A percentile compares a stretch with the other conserved stretches of the same genome.
Conservation (phyloP, 495 filamentous ascomycete species). For the Emericellopsis terricola region DNA sequence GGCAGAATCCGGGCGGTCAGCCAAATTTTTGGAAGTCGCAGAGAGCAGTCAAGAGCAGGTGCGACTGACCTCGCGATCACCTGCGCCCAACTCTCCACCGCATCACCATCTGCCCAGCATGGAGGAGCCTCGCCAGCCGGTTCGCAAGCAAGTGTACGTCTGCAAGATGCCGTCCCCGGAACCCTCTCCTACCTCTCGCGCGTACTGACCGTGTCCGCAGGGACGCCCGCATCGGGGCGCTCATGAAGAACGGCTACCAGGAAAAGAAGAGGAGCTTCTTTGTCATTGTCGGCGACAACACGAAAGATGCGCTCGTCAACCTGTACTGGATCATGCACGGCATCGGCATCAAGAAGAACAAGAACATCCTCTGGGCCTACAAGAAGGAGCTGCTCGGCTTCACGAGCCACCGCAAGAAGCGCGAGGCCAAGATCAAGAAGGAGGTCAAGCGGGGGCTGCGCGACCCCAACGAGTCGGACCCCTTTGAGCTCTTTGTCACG, state of each 20-base stretch:
- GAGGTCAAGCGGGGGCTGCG: constrained; percentile 91
- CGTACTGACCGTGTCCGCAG: constrained; percentile 18
- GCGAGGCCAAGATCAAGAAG: constrained; percentile 88
- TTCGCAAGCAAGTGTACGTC: constrained; percentile 41
- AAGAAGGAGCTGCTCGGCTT: constrained; percentile 95
- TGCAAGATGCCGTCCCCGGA: no score
- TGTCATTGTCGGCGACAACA: constrained; percentile 84
- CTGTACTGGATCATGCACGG: constrained; percentile 86
- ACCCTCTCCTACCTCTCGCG: no score
- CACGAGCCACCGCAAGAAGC: constrained; percentile 90
- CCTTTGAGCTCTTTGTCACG: constrained; percentile 95
- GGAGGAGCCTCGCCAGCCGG: constrained; percentile 18
- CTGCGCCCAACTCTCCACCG: not conserved
- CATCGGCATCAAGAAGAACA: constrained; percentile 85
- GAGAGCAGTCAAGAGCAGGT: constrained; percentile 2
- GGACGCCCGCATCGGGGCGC: constrained; percentile 87
- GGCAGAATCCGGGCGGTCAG: constrained; percentile 11
- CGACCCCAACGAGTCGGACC: constrained; percentile 88
- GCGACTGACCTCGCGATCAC: constrained; percentile 12
- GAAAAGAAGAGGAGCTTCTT: constrained; percentile 98
- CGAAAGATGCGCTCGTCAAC: constrained; percentile 94
- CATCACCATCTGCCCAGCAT: not conserved
- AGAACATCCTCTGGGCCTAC: constrained; percentile 97
- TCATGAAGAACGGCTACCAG: constrained; percentile 89
- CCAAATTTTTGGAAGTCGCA: constrained; percentile 9